Evolutionary conservation across 495 filamentous ascomycete genomes (phyloP).

Genomic region (Penicillium daleae): DNA sequence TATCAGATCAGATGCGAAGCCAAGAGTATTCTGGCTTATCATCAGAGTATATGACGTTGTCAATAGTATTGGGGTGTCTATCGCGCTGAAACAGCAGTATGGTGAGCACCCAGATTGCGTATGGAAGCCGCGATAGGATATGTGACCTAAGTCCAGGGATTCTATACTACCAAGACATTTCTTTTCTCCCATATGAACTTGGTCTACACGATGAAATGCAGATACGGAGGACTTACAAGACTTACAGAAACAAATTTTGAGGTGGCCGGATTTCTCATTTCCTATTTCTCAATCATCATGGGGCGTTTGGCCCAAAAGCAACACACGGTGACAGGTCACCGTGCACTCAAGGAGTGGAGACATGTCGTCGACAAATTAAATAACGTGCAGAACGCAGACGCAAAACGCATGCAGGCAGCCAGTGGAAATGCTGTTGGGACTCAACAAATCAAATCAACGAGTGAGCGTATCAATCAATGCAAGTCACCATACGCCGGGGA

Average conservation of each 20-base stretch:
- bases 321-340: slow-evolving; percentile 6
- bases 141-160: neutral
- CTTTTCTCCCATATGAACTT: neutral
- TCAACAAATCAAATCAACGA: slow-evolving; percentile 22
- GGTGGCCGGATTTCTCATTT: slow-evolving; percentile 53
- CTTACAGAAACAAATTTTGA: slow-evolving; percentile 25
- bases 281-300: slow-evolving; percentile 37
- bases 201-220: neutral
- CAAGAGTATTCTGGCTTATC: no score
- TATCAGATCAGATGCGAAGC: no score
- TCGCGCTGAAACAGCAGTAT: neutral
- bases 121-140: neutral
- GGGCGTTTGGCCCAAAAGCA: slow-evolving; percentile 10
- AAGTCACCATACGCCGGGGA: slow-evolving; percentile 23
- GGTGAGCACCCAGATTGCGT: neutral
- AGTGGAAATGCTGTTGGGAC: slow-evolving; percentile 24
- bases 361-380: slow-evolving; percentile 21
- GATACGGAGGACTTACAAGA: neutral
- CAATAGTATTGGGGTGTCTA: neutral
- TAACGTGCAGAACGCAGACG: slow-evolving; percentile 5
- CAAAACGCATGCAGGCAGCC: slow-evolving; percentile 23
- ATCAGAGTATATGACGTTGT: no score
- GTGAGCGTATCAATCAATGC: slow-evolving; percentile 26
- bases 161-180: neutral
- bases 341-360: slow-evolving; percentile 25